Conservation (phyloP, 2,329 filamentous ascomycete species). For the Ambrosiella beaveri region DNA sequence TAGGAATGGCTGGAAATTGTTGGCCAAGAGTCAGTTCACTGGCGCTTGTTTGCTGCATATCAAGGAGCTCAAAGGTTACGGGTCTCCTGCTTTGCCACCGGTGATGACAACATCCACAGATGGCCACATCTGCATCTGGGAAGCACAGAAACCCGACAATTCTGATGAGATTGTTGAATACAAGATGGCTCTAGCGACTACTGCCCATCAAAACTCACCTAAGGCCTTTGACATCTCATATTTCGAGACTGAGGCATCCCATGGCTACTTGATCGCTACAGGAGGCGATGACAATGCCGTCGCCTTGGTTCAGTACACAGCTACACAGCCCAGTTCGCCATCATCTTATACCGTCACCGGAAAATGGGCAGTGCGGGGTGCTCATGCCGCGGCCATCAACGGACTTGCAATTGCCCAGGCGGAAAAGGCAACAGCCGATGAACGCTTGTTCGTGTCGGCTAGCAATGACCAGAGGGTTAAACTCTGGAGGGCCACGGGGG, state of each 20-base stretch:
- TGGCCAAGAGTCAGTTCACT: constrained; percentile 43
- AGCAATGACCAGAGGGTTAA: constrained; percentile 47
- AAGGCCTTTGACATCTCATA: constrained; percentile 41
- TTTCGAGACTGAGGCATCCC: constrained; percentile 51
- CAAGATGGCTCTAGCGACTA: constrained; percentile 20
- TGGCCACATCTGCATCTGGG: constrained; percentile 52
- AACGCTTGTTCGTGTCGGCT: constrained; percentile 22
- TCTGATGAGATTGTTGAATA: constrained; percentile 15
- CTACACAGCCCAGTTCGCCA: constrained; percentile 1
- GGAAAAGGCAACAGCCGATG: neutral
- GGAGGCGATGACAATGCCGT: constrained; percentile 83
- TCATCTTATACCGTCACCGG: constrained; percentile 6
- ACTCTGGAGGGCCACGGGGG: constrained; percentile 27
- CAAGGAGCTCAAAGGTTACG: constrained; percentile 23
- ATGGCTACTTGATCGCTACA: constrained; percentile 40
- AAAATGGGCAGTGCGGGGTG: constrained; percentile 27
- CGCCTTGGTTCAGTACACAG: constrained; percentile 20
- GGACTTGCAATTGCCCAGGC: constrained; percentile 22
- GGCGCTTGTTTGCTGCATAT: constrained; percentile 60
- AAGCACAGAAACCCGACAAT: constrained; percentile 5
- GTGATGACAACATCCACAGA: constrained; percentile 65
- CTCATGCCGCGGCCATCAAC: constrained; percentile 59
- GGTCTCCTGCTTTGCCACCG: constrained; percentile 7
- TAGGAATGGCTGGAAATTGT: constrained; percentile 26
- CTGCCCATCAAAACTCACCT: constrained; percentile 65